Evolutionary conservation across 2,329 filamentous ascomycete genomes (phyloP), one percentile per base, ranked within the genome.

Genomic region (Pezicula neosporulosa): DNA sequence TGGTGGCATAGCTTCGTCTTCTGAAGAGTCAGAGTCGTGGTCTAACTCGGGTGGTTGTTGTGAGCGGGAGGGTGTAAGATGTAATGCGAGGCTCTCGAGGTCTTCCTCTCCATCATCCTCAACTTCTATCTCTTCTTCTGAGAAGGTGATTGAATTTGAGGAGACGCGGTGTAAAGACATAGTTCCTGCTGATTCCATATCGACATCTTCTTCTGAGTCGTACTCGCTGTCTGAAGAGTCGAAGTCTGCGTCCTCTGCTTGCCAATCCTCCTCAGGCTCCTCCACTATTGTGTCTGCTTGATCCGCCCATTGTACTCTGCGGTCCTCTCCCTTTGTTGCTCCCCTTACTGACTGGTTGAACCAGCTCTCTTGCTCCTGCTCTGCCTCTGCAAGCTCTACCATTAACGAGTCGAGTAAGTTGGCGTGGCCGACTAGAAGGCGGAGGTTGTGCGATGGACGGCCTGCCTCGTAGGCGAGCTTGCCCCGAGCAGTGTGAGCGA

Each of bases 321-420:
- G 68, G 60, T 89, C 81, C 55, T 74, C 64, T 49, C 68, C 72
- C 62, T 73, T 64, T 68, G 78, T 77, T 61, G 88, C 88, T 66
- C 87, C 88, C 69, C 83, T 86, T 72, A 97, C 89, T 56, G 90
- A 94, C 71, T 91, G 87, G 82, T 97, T 95, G 86, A 97, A 97
- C 92, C 92, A 97, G 60, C 83, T 86, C 74, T 97, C 93, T 74
- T 97, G 94, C 72, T 97, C 91, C 63, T 86, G 84, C 79, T 97
- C 94, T 67, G 93, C 93, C 53, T 96, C 90, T 72, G 91, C 89
- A 53, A 99, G 89, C 68, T 82, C 78, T 62, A 94, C 82, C 94
- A 97, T 97, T 68, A 99, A 77, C 38, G 86, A 87, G 76, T 99
- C 94, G 70, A 99, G 89, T 44, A 97, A 87, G 81, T 97, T 99